These are phyloP conservation scores for Venturia carpophila DNA, from an alignment of 2,329 filamentous ascomycete genomes.

Conservation along the genomic window DNA sequence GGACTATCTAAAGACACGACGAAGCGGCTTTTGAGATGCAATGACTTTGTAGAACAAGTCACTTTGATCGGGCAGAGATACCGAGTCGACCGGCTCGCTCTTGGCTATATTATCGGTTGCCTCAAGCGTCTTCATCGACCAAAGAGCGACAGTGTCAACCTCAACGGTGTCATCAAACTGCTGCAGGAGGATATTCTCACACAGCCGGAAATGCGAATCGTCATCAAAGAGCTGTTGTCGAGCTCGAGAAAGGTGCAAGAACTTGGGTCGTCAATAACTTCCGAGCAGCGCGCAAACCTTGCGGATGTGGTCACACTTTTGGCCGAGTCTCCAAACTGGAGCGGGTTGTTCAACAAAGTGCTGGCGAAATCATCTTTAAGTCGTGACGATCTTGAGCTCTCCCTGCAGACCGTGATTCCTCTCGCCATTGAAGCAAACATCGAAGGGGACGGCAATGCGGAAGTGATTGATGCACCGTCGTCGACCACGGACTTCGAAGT, in stretches of 20 bases:
- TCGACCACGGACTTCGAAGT: constrained; percentile 18
- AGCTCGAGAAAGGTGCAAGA: constrained; percentile 5
- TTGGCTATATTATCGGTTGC: constrained; percentile 58
- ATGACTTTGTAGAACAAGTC: constrained; percentile 52
- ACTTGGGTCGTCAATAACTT: not conserved
- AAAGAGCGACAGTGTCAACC: not conserved
- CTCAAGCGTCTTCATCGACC: constrained; percentile 8
- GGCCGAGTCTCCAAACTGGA: not conserved
- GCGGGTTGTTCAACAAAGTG: constrained; percentile 1
- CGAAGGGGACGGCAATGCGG: constrained; percentile 42
- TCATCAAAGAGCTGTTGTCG: constrained; percentile 10
- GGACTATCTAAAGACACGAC: constrained; percentile 63
- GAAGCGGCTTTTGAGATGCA: constrained; percentile 58
- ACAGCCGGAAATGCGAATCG: constrained; percentile 7
- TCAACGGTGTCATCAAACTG: not conserved
- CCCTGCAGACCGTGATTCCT: constrained; percentile 39
- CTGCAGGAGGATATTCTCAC: constrained; percentile 1
- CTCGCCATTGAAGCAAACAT: constrained; percentile 28
- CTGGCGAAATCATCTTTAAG: constrained; percentile 1
- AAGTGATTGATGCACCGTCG: constrained; percentile 39
- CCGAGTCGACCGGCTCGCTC: constrained; percentile 61
- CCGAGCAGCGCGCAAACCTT: constrained; percentile 9
- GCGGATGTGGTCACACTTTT: constrained; percentile 12
- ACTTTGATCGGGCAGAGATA: constrained; percentile 56
- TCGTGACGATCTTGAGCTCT: constrained; percentile 19